phyloP scores from a whole-genome alignment of 2,329 filamentous ascomycete species.

The Cucurbitaria berberidis region DNA sequence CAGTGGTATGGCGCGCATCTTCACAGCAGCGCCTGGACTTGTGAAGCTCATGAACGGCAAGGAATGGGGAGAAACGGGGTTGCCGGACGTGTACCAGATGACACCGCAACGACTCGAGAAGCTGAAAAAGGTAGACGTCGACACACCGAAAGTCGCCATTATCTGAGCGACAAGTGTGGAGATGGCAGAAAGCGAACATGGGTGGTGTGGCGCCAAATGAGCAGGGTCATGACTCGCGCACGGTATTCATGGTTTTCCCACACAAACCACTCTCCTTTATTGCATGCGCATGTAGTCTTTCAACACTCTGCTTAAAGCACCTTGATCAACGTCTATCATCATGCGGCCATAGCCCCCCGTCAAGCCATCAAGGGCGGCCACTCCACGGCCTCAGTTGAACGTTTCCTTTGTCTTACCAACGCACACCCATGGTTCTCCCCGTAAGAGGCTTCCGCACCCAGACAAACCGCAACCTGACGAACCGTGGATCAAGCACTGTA shows the following conservation, averaged over 20 bases:
- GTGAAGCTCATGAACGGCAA: constrained; percentile 32
- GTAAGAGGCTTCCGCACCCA: background rate
- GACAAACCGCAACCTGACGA: constrained; percentile 7
- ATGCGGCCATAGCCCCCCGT: background rate
- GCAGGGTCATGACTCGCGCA: background rate
- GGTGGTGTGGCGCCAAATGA: background rate
- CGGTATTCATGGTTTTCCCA: background rate
- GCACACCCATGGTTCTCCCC: background rate
- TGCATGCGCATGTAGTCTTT: background rate
- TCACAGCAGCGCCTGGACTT: constrained; percentile 35
- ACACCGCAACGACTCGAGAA: constrained; percentile 21
- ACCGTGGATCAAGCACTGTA: constrained; percentile 29
- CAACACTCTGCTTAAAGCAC: background rate
- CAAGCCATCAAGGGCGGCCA: background rate
- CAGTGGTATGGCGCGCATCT: constrained; percentile 37
- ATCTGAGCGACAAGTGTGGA: constrained; percentile 8
- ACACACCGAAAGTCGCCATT: constrained; percentile 9
- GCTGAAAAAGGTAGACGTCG: constrained; percentile 1
- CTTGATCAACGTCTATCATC: background rate
- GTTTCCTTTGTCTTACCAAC: background rate
- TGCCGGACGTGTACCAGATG: constrained; percentile 33
- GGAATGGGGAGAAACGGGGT: constrained; percentile 23
- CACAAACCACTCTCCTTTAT: background rate
- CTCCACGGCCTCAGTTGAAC: background rate
- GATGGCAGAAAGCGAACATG: background rate